These are phyloP conservation scores for Millerago galiae DNA, from an alignment of 805 yeast genomes.

Conservation along the genomic window DNA sequence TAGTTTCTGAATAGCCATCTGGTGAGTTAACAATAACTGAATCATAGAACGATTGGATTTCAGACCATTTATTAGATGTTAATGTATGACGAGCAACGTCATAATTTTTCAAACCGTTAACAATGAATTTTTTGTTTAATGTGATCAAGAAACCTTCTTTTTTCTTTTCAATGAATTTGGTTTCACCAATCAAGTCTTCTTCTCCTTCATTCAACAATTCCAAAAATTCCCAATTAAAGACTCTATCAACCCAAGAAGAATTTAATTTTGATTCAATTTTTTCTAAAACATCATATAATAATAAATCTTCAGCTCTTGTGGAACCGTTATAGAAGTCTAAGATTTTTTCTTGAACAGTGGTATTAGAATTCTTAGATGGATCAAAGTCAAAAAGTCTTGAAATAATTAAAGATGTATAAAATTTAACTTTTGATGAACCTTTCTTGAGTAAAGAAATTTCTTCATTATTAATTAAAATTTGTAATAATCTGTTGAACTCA, in stretches of 20 bases:
- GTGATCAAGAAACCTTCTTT: conserved; percentile 44
- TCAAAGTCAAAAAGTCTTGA: conserved; percentile 45
- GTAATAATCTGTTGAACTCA: conserved; percentile 49
- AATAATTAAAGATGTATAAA: conserved; percentile 40
- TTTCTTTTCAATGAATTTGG: conserved; percentile 40
- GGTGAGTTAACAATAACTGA: conserved; percentile 14
- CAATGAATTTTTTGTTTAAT: conserved; percentile 42
- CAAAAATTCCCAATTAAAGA: conserved; percentile 61
- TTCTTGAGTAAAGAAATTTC: conserved; percentile 29
- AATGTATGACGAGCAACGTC: conserved; percentile 23
- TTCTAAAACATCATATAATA: conserved; percentile 51
- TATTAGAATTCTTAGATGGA: conserved; percentile 37
- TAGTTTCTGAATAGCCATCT: conserved; percentile 21
- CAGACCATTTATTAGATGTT: conserved; percentile 26
- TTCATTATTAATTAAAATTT: conserved; percentile 54
- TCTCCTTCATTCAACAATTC: conserved; percentile 33
- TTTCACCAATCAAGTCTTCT: conserved; percentile 40
- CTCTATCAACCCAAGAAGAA: conserved; percentile 59
- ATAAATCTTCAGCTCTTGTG: conserved; percentile 48
- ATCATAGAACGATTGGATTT: conserved; percentile 26
- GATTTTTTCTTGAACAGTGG: conserved; percentile 41
- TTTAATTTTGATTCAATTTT: conserved; percentile 48
- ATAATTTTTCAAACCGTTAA: conserved; percentile 39
- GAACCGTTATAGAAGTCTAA: conserved; percentile 60
- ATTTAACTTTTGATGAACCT: conserved; percentile 26